These are phyloP conservation scores for Astrephomene gubernaculifera DNA, from an alignment of 139 green algal species.

Conservation along the genomic window DNA sequence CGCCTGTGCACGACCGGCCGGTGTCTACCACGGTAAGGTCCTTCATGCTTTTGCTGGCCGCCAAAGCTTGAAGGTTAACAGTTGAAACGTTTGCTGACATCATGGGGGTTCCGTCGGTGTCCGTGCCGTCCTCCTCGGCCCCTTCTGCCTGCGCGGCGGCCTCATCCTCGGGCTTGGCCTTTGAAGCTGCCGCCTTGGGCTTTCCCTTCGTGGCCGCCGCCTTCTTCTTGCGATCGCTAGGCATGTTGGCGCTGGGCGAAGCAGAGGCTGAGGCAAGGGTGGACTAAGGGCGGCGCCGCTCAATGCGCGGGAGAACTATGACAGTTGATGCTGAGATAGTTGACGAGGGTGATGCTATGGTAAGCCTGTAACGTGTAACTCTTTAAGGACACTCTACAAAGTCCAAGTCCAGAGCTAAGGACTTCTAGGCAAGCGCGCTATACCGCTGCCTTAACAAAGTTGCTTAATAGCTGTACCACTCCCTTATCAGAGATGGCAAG, in stretches of 20 bases:
- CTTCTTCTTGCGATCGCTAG: constrained; percentile 48
- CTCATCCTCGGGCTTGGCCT: constrained; percentile 28
- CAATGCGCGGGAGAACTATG: constrained; percentile 13
- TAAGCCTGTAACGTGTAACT: too few relatives aligned
- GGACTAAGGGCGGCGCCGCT: constrained; percentile 1
- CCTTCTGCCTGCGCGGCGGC: background rate
- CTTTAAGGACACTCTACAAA: too few relatives aligned
- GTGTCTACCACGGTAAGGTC: constrained; percentile 37
- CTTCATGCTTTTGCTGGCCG: background rate
- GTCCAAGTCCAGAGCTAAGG: too few relatives aligned
- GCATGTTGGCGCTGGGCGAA: constrained; percentile 6
- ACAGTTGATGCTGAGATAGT: too few relatives aligned
- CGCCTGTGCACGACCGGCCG: constrained; percentile 75
- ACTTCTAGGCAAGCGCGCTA: too few relatives aligned
- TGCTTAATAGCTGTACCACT: too few relatives aligned
- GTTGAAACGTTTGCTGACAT: constrained; percentile 31
- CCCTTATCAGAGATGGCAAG: too few relatives aligned
- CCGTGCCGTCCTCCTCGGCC: constrained; percentile 10
- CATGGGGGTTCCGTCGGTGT: constrained; percentile 18
- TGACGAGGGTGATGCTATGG: too few relatives aligned
- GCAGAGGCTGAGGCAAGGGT: background rate
- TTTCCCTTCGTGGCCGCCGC: constrained; percentile 41
- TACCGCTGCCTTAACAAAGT: too few relatives aligned
- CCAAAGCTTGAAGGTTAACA: constrained; percentile 18
- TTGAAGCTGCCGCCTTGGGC: constrained; percentile 29